Evolutionary conservation across 257 asterid species (phyloP).

Genomic region (Cruciata laevipes): DNA sequence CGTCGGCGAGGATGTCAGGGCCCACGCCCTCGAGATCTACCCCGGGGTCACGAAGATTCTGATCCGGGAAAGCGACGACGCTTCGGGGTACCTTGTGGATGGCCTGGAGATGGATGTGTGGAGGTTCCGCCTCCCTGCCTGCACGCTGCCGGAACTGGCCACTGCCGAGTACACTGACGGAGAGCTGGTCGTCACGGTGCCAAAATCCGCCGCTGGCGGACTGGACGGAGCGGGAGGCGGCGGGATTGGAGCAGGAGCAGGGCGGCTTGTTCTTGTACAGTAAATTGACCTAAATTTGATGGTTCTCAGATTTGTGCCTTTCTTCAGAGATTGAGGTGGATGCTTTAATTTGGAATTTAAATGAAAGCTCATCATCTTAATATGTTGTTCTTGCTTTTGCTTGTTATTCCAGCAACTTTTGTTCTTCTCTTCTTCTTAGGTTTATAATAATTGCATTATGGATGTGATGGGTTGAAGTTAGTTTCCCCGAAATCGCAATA

Average conservation of each 20-base stretch:
- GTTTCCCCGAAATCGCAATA: background rate
- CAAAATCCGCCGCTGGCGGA: constrained; percentile 40
- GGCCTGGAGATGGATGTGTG: constrained; percentile 66
- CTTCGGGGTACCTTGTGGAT: constrained; percentile 31
- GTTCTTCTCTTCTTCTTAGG: background rate
- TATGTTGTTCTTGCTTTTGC: constrained; percentile 1
- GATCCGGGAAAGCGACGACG: constrained; percentile 34
- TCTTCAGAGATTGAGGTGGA: constrained; percentile 9
- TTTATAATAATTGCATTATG: background rate
- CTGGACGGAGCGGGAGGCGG: constrained; percentile 31
- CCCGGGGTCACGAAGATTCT: constrained; percentile 76
- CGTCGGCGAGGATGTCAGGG: constrained; percentile 39
- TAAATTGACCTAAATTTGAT: constrained; percentile 20
- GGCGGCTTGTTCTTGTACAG: constrained; percentile 61
- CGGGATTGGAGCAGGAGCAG: constrained; percentile 33
- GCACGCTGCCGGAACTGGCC: constrained; percentile 60
- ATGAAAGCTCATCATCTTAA: constrained; percentile 8
- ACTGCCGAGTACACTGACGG: constrained; percentile 52
- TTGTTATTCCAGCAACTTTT: background rate
- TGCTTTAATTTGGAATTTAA: constrained; percentile 13
- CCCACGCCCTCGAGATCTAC: constrained; percentile 63
- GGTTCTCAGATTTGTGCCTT: background rate
- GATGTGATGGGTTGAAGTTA: background rate
- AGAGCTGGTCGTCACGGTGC: constrained; percentile 70
- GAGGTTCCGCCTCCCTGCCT: constrained; percentile 72